Evolutionary conservation across 306 rosid genomes (phyloP).

Genomic region (Lathyrus oleraceus): DNA sequence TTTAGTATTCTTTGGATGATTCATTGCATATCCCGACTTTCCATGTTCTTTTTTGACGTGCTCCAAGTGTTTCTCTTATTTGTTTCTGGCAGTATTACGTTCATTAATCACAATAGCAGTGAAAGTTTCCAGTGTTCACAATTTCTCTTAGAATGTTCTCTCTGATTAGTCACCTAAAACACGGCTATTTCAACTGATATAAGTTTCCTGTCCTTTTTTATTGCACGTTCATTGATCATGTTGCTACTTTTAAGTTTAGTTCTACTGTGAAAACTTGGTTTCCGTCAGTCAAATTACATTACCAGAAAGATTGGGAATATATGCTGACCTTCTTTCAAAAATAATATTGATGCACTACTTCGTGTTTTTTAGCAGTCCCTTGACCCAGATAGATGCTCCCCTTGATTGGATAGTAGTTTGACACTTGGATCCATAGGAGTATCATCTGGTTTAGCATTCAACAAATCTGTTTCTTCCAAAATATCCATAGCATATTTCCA

Average conservation of each 20-base stretch:
- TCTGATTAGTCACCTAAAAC: not conserved
- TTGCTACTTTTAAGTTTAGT: too few relatives aligned
- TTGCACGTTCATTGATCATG: too few relatives aligned
- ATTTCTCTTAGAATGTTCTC: constrained; percentile 10
- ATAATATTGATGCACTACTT: too few relatives aligned
- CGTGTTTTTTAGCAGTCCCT: too few relatives aligned
- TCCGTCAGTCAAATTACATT: not conserved
- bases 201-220: not conserved
- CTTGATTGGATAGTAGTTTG: too few relatives aligned
- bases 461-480: too few relatives aligned
- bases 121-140: not conserved
- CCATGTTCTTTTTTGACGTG: not conserved
- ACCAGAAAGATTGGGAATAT: constrained; percentile 6
- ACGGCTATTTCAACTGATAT: not conserved
- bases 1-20: not conserved
- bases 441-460: too few relatives aligned
- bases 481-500: too few relatives aligned
- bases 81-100: not conserved
- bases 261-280: not conserved
- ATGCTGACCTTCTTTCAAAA: too few relatives aligned
- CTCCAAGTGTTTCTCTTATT: constrained; percentile 21
- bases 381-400: too few relatives aligned
- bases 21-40: not conserved
- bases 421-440: not conserved
- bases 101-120: not conserved